Conservation (phyloP, 2,329 filamentous ascomycete genomes). For the Arthrocladium fulminans region DNA sequence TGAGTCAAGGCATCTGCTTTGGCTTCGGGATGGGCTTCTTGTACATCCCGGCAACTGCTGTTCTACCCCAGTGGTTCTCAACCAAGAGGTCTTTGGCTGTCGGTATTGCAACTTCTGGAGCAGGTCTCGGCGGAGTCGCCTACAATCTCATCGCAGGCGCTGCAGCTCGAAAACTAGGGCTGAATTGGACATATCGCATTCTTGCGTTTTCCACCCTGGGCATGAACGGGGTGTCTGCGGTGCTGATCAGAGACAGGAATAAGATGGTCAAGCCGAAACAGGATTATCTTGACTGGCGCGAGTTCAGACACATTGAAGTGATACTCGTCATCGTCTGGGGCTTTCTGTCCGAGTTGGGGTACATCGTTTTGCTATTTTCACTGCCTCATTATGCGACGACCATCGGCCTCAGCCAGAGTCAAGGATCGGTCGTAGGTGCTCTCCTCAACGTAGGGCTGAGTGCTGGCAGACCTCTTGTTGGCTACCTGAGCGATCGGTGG, state of each 20-base stretch:
- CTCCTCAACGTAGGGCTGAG: slow-evolving; percentile 41
- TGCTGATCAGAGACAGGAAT: slow-evolving; percentile 24
- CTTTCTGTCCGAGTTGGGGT: slow-evolving; percentile 40
- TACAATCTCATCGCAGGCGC: slow-evolving; percentile 22
- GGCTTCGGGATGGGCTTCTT: slow-evolving; percentile 25
- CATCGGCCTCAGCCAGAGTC: slow-evolving; percentile 31
- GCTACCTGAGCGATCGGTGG: slow-evolving; percentile 36
- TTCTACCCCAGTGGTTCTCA: slow-evolving; percentile 26
- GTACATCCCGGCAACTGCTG: slow-evolving; percentile 19
- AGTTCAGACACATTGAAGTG: slow-evolving; percentile 17
- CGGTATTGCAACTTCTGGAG: slow-evolving; percentile 24
- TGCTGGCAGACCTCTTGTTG: slow-evolving; percentile 39
- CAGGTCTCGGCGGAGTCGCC: slow-evolving; percentile 25
- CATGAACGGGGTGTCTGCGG: slow-evolving; percentile 18
- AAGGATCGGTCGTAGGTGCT: slow-evolving; percentile 34
- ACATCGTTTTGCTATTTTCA: slow-evolving; percentile 40
- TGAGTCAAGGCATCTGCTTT: slow-evolving; percentile 23
- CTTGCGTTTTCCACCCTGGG: slow-evolving; percentile 21
- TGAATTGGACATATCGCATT: slow-evolving; percentile 23
- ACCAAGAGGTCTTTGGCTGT: slow-evolving; percentile 24
- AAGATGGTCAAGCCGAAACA: slow-evolving; percentile 18
- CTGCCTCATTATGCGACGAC: slow-evolving; percentile 39
- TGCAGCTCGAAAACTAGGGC: slow-evolving; percentile 23
- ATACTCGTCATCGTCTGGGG: slow-evolving; percentile 28
- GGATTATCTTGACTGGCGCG: slow-evolving; percentile 16